These are phyloP conservation scores for Neonothopanus nambi DNA, from an alignment of 1,284 basidiomycete species.

Conservation along the genomic window DNA sequence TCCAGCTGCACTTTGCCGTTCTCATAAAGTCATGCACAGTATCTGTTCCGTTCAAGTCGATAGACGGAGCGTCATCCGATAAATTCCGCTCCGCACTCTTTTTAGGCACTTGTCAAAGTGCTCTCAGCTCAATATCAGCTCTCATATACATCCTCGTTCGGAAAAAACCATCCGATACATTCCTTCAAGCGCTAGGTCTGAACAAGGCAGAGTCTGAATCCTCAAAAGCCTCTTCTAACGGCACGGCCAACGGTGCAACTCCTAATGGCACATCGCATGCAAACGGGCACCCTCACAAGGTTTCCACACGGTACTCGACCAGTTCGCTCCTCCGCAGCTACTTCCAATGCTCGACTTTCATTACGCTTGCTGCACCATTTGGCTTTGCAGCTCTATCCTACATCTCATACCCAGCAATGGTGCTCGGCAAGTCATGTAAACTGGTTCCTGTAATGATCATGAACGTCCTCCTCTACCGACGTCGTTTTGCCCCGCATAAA, in stretches of 20 bases:
- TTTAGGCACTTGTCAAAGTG: slow-evolving; percentile 86
- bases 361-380: slow-evolving; percentile 83
- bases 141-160: slow-evolving; percentile 78
- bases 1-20: slow-evolving; percentile 4
- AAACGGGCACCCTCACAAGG: slow-evolving; percentile 32
- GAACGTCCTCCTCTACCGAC: slow-evolving; percentile 89
- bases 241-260: slow-evolving; percentile 26
- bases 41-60: slow-evolving; percentile 78
- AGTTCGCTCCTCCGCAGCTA: slow-evolving; percentile 67
- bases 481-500: slow-evolving; percentile 90
- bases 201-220: slow-evolving; percentile 9
- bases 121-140: slow-evolving; percentile 78
- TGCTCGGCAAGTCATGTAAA: slow-evolving; percentile 98
- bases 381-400: slow-evolving; percentile 64
- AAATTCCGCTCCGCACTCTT: slow-evolving; percentile 89
- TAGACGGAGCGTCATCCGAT: slow-evolving; percentile 62
- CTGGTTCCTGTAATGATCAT: slow-evolving; percentile 95
- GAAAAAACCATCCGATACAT: slow-evolving; percentile 51
- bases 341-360: slow-evolving; percentile 84
- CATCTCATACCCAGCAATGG: slow-evolving; percentile 98
- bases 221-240: slow-evolving; percentile 18
- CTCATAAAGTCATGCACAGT: slow-evolving; percentile 49
- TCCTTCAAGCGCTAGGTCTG: slow-evolving; percentile 55
- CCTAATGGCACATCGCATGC: slow-evolving; percentile 23
- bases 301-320: slow-evolving; percentile 42